Evolutionary conservation across 345 rosid species (phyloP).

Genomic region (Orychophragmus violaceus): DNA sequence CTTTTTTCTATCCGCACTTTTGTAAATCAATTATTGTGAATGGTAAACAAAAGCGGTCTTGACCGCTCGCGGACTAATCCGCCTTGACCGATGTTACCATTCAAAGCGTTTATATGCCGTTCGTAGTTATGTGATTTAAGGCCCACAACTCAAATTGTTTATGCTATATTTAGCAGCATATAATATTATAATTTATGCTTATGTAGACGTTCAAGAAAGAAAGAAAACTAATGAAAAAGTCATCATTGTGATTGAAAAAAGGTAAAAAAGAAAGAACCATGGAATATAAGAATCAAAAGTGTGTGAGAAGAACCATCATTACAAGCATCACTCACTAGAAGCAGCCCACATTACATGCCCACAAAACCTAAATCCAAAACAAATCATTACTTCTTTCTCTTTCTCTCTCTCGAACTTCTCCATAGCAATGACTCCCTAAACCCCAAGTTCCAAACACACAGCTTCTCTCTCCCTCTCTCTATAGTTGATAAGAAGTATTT

Average conservation of each 20-base stretch:
- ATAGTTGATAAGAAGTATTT: neutral
- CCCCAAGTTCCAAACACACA: neutral
- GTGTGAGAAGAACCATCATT: slow-evolving; percentile 27
- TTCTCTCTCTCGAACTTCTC: neutral
- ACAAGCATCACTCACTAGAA: slow-evolving; percentile 25
- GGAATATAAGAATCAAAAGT: slow-evolving; percentile 24
- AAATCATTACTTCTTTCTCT: slow-evolving; percentile 13
- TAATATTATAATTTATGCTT: slow-evolving; percentile 5
- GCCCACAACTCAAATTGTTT: slow-evolving; percentile 15
- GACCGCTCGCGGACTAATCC: too few relatives aligned
- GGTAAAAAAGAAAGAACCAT: slow-evolving; percentile 10
- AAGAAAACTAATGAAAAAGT: slow-evolving; percentile 18
- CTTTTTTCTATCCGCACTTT: too few relatives aligned
- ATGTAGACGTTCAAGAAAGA: slow-evolving; percentile 27
- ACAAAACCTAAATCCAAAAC: slow-evolving; percentile 23
- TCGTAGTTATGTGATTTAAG: neutral
- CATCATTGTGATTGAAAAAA: slow-evolving; percentile 3
- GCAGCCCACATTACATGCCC: slow-evolving; percentile 28
- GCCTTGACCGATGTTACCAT: too few relatives aligned
- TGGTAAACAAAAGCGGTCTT: too few relatives aligned
- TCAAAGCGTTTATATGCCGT: too few relatives aligned
- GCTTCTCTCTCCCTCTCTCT: slow-evolving; percentile 1
- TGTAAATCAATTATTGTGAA: too few relatives aligned
- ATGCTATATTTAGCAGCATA: slow-evolving; percentile 22
- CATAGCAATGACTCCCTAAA: neutral